phyloP scores from a whole-genome alignment of 1,139 yeast species.

The Yamadazyma kanchanaburiensis region DNA sequence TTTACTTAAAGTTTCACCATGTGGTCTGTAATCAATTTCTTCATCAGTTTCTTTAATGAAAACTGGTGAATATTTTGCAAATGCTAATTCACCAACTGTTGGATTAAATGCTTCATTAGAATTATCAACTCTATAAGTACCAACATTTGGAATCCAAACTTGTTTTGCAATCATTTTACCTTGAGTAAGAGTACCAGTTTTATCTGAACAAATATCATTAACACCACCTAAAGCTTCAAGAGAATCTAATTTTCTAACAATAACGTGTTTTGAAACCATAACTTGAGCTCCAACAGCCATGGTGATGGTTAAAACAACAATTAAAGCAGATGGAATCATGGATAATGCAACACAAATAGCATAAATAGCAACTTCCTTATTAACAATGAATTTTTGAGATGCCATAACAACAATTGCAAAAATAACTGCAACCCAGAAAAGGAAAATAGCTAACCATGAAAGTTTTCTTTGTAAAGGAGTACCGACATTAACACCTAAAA shows the following conservation, averaged over 20 bases:
- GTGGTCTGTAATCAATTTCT: constrained; percentile 28
- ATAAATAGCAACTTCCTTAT: constrained; percentile 71
- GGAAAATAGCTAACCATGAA: constrained; percentile 65
- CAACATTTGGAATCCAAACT: constrained; percentile 76
- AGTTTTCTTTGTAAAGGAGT: constrained; percentile 64
- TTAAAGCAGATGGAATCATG: constrained; percentile 80
- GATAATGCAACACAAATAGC: constrained; percentile 82
- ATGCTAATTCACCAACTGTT: constrained; percentile 54
- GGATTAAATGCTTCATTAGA: constrained; percentile 76
- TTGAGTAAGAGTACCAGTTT: constrained; percentile 78
- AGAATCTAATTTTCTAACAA: constrained; percentile 75
- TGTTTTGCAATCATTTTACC: constrained; percentile 74
- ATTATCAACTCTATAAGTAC: constrained; percentile 58
- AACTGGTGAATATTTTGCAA: constrained; percentile 38
- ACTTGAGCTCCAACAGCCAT: constrained; percentile 86
- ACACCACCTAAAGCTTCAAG: constrained; percentile 79
- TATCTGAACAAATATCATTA: constrained; percentile 79
- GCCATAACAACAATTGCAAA: constrained; percentile 81
- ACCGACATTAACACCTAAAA: constrained; percentile 73
- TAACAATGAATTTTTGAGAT: constrained; percentile 64
- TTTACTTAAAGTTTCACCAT: constrained; percentile 21
- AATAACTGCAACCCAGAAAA: constrained; percentile 69
- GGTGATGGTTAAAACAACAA: constrained; percentile 80
- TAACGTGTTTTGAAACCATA: constrained; percentile 69
- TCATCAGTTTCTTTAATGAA: constrained; percentile 34